Conservation (phyloP, 129 eudicot genomes). For the Lactuca saligna region DNA sequence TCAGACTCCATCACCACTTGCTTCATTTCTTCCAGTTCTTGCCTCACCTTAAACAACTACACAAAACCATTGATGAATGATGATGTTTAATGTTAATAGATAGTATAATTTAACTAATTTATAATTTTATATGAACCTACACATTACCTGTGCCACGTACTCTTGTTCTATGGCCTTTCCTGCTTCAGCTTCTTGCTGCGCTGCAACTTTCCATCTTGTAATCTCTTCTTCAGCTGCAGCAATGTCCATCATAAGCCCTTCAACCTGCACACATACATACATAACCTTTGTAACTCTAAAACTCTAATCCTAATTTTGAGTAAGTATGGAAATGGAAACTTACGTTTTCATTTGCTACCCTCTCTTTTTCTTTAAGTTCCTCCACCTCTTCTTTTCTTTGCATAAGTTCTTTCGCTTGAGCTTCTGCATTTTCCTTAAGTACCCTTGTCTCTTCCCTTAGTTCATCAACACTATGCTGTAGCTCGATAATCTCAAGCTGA, state of each 20-base stretch:
- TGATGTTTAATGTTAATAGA: too few species aligned
- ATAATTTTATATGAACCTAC: background rate
- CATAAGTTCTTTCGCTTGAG: conserved; percentile 67
- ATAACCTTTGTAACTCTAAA: background rate
- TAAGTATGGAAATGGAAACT: conserved; percentile 9
- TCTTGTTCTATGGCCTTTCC: conserved; percentile 31
- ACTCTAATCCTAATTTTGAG: background rate
- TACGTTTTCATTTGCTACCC: conserved; percentile 85
- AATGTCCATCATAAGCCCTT: conserved; percentile 91
- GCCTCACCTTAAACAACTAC: conserved; percentile 64
- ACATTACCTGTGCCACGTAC: conserved; percentile 50
- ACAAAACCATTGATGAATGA: background rate
- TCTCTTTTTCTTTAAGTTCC: conserved; percentile 83
- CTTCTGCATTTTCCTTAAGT: conserved; percentile 63
- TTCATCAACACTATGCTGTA: conserved; percentile 73
- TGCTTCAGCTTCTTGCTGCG: conserved; percentile 34
- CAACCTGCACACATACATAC: conserved; percentile 45
- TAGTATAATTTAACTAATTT: background rate
- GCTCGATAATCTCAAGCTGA: conserved; percentile 80
- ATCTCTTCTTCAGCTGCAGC: conserved; percentile 46
- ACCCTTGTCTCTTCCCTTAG: conserved; percentile 67
- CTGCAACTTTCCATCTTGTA: conserved; percentile 40
- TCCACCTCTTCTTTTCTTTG: conserved; percentile 55
- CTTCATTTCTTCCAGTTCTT: conserved; percentile 77
- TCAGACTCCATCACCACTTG: conserved; percentile 60